Base-by-base conservation (phyloP, 2,329 filamentous ascomycete species). In the Trichoderma endophyticum region DNA sequence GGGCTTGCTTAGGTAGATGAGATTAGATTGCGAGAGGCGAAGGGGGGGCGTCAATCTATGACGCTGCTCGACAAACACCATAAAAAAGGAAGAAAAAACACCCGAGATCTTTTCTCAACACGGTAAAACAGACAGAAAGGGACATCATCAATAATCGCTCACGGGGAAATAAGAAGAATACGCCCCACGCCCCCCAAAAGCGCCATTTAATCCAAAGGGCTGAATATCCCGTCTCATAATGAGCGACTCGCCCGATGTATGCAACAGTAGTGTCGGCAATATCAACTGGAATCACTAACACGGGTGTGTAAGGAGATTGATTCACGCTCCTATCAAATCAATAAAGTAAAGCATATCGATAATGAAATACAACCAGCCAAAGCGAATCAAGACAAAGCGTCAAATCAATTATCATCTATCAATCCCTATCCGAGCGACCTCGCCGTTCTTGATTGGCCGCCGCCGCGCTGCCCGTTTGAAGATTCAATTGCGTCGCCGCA, bases 401-500 rank as follows among this genome's bases (percentile, higher is more conserved):
- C 34, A 36, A 28, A 59, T 5, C 51, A 8, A 48, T 2, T n/a
- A 48, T 48, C 43, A 43, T 68, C 39, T 43, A 60, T 69, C 57
- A 43, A 30, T 69, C 66, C 66, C 57, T 61, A 70, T 70, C 66
- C 51, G 64, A 70, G 66, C 57, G 66, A 70, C 21, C 11, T 21
- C 62, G 26, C n/a, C 36, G 15, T 12, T 24, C 34, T 28, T 61
- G 70, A 72, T 72, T 69, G 64, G 70, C 56, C 57, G 18, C 56
- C 36, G 51, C 54, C 36, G 21, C 28, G 21, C 56, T 32, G 18
- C n/a, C 32, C 62, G 56, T 72, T 72, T 70, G 65, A 59, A 70
- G 71, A 72, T 72, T 70, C 66, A 70, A 72, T 72, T 72, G 71
- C 66, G 71, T 72, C 66, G 66, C 66, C 24, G 48, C 28, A 64